A percentile compares a stretch with the other conserved stretches of the same genome.
Conservation (phyloP, 2,329 filamentous ascomycete genomes). For the Claviceps sp. region DNA sequence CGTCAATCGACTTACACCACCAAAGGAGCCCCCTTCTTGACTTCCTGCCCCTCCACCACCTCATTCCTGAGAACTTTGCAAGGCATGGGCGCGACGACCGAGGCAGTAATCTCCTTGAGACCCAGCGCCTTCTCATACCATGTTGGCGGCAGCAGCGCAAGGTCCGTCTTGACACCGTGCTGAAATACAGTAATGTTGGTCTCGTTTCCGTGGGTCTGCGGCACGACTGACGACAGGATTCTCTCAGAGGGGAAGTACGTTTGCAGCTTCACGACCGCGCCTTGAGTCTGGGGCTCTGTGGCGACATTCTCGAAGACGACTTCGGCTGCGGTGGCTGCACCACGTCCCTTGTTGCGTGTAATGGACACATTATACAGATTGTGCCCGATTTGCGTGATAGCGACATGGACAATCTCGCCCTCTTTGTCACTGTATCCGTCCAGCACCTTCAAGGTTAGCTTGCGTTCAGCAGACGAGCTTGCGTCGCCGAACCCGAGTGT, state of each 20-base stretch:
- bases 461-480: constrained; percentile 28
- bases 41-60: constrained; percentile 65
- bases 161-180: constrained; percentile 44
- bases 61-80: constrained; percentile 91
- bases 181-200: constrained; percentile 68
- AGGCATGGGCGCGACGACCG: constrained; percentile 87
- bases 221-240: constrained; percentile 65
- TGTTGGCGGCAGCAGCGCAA: constrained; percentile 45
- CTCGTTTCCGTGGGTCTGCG: constrained; percentile 36
- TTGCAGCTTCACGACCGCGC: constrained; percentile 19
- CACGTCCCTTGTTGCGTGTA: constrained; percentile 25
- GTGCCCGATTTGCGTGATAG: constrained; percentile 33
- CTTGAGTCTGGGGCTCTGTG: constrained; percentile 21
- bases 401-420: constrained; percentile 45
- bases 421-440: constrained; percentile 53
- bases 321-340: constrained; percentile 7
- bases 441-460: constrained; percentile 37
- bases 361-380: constrained; percentile 34
- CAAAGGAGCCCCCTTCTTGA: constrained; percentile 74
- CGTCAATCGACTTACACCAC: constrained; percentile 50
- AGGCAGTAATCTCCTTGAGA: constrained; percentile 65
- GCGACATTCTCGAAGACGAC: constrained; percentile 32
- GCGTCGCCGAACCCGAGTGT: constrained; percentile 41
- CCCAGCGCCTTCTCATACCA: constrained; percentile 88
- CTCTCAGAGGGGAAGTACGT: constrained; percentile 69